Evolutionary conservation across 768 basidiomycete genomes (phyloP).

Genomic region (Lyophyllum shimeji): DNA sequence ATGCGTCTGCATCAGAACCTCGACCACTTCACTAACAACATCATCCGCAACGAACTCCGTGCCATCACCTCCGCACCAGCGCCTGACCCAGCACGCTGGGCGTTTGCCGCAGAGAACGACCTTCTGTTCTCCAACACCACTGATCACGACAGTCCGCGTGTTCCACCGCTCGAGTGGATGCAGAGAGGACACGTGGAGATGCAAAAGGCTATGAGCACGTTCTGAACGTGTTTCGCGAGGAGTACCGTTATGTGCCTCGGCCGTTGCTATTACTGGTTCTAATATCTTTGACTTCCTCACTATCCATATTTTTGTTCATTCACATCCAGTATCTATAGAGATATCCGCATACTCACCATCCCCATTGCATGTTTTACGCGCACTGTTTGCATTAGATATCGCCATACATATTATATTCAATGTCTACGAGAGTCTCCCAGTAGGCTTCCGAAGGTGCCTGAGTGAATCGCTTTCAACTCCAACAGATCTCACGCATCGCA

Average conservation of each 20-base stretch:
- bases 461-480: too few species aligned
- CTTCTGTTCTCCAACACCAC: constrained; percentile 42
- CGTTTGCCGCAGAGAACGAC: constrained; percentile 60
- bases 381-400: too few species aligned
- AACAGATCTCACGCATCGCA: too few species aligned
- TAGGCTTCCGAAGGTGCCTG: too few species aligned
- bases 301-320: neutral
- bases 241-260: too few species aligned
- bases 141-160: constrained; percentile 34
- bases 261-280: too few species aligned
- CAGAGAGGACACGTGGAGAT: constrained; percentile 45
- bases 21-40: constrained; percentile 70
- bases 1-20: constrained; percentile 41
- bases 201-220: constrained; percentile 34
- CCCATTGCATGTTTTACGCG: too few species aligned
- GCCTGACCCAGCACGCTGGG: constrained; percentile 62
- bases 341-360: too few species aligned
- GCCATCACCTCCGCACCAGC: constrained; percentile 61
- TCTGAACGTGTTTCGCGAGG: constrained; percentile 11
- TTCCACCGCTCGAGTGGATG: constrained; percentile 59
- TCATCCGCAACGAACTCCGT: constrained; percentile 67
- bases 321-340: too few species aligned
- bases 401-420: too few species aligned
- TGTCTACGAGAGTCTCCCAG: too few species aligned
- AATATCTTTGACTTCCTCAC: neutral